phyloP scores from a whole-genome alignment of 768 basidiomycete species.

The Calvatia gigantea region DNA sequence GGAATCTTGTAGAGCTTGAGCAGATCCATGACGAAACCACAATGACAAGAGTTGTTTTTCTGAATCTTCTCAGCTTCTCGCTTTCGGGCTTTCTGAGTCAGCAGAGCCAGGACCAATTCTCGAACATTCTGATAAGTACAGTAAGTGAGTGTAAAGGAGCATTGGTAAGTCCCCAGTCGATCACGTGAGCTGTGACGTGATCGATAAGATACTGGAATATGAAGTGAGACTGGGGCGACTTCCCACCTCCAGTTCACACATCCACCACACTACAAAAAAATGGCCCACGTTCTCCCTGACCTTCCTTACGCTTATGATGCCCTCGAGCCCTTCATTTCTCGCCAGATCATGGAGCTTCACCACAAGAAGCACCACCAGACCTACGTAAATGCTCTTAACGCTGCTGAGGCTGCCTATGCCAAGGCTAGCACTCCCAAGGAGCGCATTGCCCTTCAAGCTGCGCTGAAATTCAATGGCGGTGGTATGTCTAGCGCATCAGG shows the following conservation, averaged over 20 bases:
- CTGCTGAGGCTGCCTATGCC: constrained; percentile 82
- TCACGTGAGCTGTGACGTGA: constrained; percentile 1
- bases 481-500: constrained; percentile 37
- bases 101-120: no score
- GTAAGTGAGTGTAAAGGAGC: background rate
- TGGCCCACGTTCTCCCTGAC: constrained; percentile 47
- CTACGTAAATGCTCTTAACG: constrained; percentile 93
- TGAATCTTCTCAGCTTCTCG: no score
- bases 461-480: constrained; percentile 98
- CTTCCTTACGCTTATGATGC: constrained; percentile 76
- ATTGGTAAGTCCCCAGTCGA: no score
- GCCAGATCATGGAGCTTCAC: constrained; percentile 92
- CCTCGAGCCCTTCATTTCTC: constrained; percentile 88
- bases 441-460: constrained; percentile 81
- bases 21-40: no score
- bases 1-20: no score
- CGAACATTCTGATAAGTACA: constrained; percentile 5
- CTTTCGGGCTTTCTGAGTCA: no score
- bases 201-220: constrained; percentile 6
- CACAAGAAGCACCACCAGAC: constrained; percentile 90
- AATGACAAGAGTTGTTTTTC: no score
- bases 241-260: background rate
- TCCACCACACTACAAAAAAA: constrained; percentile 15
- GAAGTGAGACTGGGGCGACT: background rate
- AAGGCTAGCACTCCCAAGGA: constrained; percentile 65